A percentile compares a stretch with the other conserved stretches of the same genome.
Conservation (phyloP, 164 flowering plant genomes). For the Vitis labrusca region DNA sequence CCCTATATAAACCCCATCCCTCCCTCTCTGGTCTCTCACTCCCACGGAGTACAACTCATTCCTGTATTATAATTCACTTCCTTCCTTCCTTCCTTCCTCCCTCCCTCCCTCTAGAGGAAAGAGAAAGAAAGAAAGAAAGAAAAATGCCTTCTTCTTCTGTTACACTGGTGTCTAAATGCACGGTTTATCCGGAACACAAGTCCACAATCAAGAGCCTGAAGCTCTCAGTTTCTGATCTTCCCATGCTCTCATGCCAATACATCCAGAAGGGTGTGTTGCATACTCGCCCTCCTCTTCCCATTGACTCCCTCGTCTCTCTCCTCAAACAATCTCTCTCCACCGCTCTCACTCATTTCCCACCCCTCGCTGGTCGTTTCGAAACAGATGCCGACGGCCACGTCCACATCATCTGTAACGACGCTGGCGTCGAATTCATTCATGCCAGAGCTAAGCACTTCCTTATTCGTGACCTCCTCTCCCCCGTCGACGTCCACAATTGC, state of each 20-base stretch:
- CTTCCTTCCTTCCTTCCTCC: too few relatives aligned
- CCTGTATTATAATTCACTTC: background rate
- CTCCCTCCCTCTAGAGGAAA: too few relatives aligned
- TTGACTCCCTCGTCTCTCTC: slow-evolving; percentile 33
- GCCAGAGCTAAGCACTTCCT: slow-evolving; percentile 48
- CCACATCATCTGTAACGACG: slow-evolving; percentile 60
- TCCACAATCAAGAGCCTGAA: slow-evolving; percentile 34
- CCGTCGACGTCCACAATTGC: slow-evolving; percentile 39
- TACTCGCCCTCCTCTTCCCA: slow-evolving; percentile 37
- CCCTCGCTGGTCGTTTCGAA: slow-evolving; percentile 74
- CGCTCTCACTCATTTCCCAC: slow-evolving; percentile 70
- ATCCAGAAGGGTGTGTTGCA: slow-evolving; percentile 82
- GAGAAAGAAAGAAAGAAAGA: background rate
- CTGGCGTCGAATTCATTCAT: slow-evolving; percentile 66
- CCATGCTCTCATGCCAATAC: slow-evolving; percentile 93
- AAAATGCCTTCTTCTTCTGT: slow-evolving; percentile 56
- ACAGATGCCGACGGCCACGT: slow-evolving; percentile 59
- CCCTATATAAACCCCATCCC: slow-evolving; percentile 14
- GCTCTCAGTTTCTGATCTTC: slow-evolving; percentile 83
- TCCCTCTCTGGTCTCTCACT: background rate
- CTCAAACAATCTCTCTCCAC: slow-evolving; percentile 53
- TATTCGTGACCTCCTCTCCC: slow-evolving; percentile 31
- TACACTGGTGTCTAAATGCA: slow-evolving; percentile 51
- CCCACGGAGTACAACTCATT: background rate
- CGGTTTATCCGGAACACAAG: slow-evolving; percentile 35